Base-by-base conservation (phyloP, 306 rosid genomes). In the Leucaena leucocephala region DNA sequence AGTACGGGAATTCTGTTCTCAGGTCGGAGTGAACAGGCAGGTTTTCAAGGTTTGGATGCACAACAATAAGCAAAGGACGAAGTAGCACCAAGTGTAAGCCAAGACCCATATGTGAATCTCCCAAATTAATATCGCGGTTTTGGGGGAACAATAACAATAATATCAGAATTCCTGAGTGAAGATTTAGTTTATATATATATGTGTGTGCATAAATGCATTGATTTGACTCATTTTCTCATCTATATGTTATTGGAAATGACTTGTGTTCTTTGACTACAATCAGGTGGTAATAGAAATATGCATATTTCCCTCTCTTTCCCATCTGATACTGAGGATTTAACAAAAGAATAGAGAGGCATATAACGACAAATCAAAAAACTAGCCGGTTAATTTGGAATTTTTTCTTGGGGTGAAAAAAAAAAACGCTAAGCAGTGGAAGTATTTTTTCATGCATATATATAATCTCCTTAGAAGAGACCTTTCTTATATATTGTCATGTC, bases 11-110 rank as follows among this genome's bases (percentile, higher is more conserved):
- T 93, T 95, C 84, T 95, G 98, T 76, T 76, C 91, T 16, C 93
- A 91, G 34, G 77, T 87, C 2, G 98, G 93, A 7, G 84, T 95
- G 36, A 89, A 86, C 63, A 88, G 92, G 73, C 88, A 91, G 57
- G 96, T 90, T 80, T 91, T 95, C 84, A 95, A 93, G 89, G 96
- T 95, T 35, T 95, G 98, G 98, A 95, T 95, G 99, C 99, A 95
- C 76, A 95, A 95, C 75, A 95, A 95, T 80, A 93, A 92, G 77
- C 97, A 90, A 84, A 88, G 86, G 66, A 88, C 82, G 74, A 94
- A 89, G 89, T 48, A 35, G 21, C 44, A 64, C 13, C 45, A 88
- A 83, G 73, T 84, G 90, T 90, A 88, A 90, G 89, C 71, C 73
- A 34, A 21, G 36, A 72, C 5, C 27, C 35, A 50, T 17, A 58